Percentiles rank a stretch among this genome's conserved stretches.
Conservation (phyloP, 2,329 filamentous ascomycete species). For the Zymoseptoria brevis region DNA sequence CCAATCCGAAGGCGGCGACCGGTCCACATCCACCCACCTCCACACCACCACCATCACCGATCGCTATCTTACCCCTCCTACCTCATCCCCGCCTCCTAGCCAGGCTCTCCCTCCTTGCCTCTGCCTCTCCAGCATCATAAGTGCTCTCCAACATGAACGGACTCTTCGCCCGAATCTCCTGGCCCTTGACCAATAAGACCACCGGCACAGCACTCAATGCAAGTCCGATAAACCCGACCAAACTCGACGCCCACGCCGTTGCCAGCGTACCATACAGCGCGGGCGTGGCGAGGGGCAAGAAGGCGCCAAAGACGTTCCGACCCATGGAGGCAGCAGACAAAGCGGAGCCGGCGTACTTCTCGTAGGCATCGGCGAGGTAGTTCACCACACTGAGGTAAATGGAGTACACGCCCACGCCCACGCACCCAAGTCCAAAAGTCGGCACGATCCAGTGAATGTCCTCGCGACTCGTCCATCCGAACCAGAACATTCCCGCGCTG, state of each 20-base stretch:
- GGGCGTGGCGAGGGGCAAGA: conserved; percentile 39
- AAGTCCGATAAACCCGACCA: conserved; percentile 38
- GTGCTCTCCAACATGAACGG: conserved; percentile 25
- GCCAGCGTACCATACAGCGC: conserved; percentile 39
- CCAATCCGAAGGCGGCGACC: not conserved
- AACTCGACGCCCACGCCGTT: conserved; percentile 39
- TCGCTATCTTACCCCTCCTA: not conserved
- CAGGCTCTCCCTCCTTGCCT: conserved; percentile 14
- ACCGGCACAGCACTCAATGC: conserved; percentile 36
- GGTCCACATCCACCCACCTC: not conserved
- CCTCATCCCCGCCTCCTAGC: conserved; percentile 3
- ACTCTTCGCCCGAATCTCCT: conserved; percentile 19
- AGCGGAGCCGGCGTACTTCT: conserved; percentile 40
- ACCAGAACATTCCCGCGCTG: conserved; percentile 39
- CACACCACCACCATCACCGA: not conserved
- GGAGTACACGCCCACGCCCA: conserved; percentile 45
- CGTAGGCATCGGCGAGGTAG: conserved; percentile 43
- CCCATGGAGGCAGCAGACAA: conserved; percentile 38
- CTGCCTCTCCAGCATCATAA: conserved; percentile 20
- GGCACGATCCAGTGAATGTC: conserved; percentile 38
- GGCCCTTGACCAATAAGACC: conserved; percentile 29
- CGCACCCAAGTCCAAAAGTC: conserved; percentile 41
- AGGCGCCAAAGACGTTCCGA: conserved; percentile 40
- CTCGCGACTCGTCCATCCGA: conserved; percentile 42
- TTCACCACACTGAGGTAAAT: conserved; percentile 44